Evolutionary conservation across 768 basidiomycete genomes (phyloP).

Genomic region (Mycena metata): DNA sequence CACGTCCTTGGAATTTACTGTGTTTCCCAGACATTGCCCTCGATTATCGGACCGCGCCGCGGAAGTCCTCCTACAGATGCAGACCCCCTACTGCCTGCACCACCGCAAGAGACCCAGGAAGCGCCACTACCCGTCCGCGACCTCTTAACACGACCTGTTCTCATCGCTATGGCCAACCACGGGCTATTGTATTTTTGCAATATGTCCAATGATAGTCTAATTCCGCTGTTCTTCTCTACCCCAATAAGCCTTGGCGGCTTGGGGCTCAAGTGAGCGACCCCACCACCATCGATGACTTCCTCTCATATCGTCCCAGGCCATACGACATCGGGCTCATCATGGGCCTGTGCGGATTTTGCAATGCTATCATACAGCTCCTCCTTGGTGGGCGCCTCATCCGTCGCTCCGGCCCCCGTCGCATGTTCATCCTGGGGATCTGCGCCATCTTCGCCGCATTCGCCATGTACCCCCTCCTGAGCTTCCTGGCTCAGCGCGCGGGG

Average conservation of each 20-base stretch:
- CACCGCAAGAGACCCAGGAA: background rate
- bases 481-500: slow-evolving; percentile 19
- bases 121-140: slow-evolving; percentile 12
- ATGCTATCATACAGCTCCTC: slow-evolving; percentile 59
- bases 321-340: slow-evolving; percentile 72
- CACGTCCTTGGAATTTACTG: background rate
- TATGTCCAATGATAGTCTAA: slow-evolving; percentile 15
- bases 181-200: slow-evolving; percentile 18
- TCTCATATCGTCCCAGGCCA: slow-evolving; percentile 50
- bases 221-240: slow-evolving; percentile 29
- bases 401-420: background rate
- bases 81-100: slow-evolving; percentile 21
- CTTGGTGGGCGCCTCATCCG: slow-evolving; percentile 25
- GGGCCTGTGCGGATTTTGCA: slow-evolving; percentile 62
- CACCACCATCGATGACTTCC: background rate
- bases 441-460: background rate
- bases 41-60: slow-evolving; percentile 2
- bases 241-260: slow-evolving; percentile 27
- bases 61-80: slow-evolving; percentile 20
- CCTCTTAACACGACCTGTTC: slow-evolving; percentile 14
- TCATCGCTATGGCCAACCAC: slow-evolving; percentile 25
- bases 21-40: slow-evolving; percentile 23
- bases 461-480: slow-evolving; percentile 15
- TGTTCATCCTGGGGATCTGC: slow-evolving; percentile 21
- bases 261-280: slow-evolving; percentile 16